These are phyloP conservation scores for Mycena pura DNA, from an alignment of 768 basidiomycete species.

Conservation along the genomic window DNA sequence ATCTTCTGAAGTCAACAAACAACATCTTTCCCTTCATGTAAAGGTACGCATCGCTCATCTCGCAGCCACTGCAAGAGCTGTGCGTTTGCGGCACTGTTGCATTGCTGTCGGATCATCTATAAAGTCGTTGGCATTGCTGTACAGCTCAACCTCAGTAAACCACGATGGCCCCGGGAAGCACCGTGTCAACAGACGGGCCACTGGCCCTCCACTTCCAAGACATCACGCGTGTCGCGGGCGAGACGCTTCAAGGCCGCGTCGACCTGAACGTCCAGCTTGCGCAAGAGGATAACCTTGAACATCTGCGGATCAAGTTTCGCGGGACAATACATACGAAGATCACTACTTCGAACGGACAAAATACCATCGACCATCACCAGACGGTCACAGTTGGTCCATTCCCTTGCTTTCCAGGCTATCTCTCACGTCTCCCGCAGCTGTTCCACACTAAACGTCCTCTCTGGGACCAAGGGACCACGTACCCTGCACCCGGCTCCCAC, in stretches of 20 bases:
- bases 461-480: neutral
- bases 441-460: neutral
- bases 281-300: conserved; percentile 9
- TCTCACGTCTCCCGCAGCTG: neutral
- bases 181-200: neutral
- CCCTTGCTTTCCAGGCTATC: neutral
- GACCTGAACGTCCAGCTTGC: conserved; percentile 5
- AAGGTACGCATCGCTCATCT: no score
- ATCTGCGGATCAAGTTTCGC: conserved; percentile 6
- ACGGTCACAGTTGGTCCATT: neutral
- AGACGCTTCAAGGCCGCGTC: neutral
- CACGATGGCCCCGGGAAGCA: neutral
- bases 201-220: conserved; percentile 7
- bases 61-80: no score
- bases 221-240: conserved; percentile 9
- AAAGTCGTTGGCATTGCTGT: no score
- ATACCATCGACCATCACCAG: neutral
- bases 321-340: conserved; percentile 1
- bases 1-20: no score
- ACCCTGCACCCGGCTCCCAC: neutral
- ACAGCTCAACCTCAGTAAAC: no score
- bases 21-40: no score
- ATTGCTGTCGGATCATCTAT: no score
- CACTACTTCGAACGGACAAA: neutral
- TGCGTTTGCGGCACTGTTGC: no score